Evolutionary conservation across 1,284 basidiomycete species (phyloP).

Genomic region (Meira miltonrushii): DNA sequence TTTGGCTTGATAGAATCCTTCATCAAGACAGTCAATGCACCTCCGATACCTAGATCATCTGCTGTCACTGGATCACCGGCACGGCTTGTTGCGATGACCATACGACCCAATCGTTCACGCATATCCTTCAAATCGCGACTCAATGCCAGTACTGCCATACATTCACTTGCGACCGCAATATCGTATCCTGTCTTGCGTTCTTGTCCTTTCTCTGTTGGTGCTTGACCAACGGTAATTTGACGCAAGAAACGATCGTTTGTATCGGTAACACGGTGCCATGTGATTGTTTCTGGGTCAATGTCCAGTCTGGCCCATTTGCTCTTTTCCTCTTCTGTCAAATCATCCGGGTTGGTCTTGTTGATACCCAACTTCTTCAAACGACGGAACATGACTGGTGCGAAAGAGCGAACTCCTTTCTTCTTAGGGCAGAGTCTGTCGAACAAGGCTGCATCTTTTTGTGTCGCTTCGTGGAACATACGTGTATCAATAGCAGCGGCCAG

Average conservation of each 20-base stretch:
- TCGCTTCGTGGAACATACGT: constrained; percentile 95
- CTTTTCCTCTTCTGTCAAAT: constrained; percentile 87
- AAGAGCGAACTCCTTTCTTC: constrained; percentile 90
- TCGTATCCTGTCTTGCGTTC: constrained; percentile 88
- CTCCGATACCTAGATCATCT: constrained; percentile 92
- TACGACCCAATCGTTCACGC: constrained; percentile 79
- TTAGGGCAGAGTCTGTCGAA: constrained; percentile 86
- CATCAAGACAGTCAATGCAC: constrained; percentile 93
- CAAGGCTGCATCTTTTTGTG: constrained; percentile 88
- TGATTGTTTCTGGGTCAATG: constrained; percentile 83
- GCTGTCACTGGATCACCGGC: constrained; percentile 87
- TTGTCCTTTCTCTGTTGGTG: constrained; percentile 81
- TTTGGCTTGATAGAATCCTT: constrained; percentile 99
- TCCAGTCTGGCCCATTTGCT: constrained; percentile 85
- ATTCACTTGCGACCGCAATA: constrained; percentile 94
- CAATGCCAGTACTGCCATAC: constrained; percentile 94
- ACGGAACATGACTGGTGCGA: constrained; percentile 92
- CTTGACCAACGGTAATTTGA: constrained; percentile 86
- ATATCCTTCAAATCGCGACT: constrained; percentile 84
- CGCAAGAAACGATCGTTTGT: constrained; percentile 96
- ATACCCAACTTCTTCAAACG: constrained; percentile 92
- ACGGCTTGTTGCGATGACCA: constrained; percentile 96
- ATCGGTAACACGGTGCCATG: constrained; percentile 93
- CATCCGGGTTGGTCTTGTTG: constrained; percentile 85
- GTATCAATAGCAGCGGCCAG: constrained; percentile 94